phyloP scores from a whole-genome alignment of 163 green algal species.

The Scenedesmus sp. region DNA sequence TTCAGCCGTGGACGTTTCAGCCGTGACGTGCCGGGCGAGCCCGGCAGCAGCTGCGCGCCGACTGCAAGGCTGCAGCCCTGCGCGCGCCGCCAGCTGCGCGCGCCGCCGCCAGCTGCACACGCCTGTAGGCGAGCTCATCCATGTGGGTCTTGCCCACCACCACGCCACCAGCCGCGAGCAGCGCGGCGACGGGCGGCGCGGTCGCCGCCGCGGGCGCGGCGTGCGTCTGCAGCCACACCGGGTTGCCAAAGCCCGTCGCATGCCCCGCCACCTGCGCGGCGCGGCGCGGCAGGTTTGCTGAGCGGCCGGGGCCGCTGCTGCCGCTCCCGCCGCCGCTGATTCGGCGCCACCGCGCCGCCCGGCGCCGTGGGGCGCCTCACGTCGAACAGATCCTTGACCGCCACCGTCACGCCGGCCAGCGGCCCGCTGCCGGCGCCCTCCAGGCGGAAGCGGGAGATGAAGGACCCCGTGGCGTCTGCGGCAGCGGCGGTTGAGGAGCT shows the following conservation, averaged over 20 bases:
- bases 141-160: constrained; percentile 82
- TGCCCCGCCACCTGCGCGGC: constrained; percentile 64
- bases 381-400: constrained; percentile 89
- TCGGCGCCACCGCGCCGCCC: too few species aligned
- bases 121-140: constrained; percentile 89
- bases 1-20: too few species aligned
- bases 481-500: too few species aligned
- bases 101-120: too few species aligned
- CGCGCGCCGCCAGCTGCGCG: too few species aligned
- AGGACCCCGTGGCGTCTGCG: constrained; percentile 14
- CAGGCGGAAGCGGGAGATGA: constrained; percentile 33
- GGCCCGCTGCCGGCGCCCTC: constrained; percentile 30
- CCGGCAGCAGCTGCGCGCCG: too few species aligned
- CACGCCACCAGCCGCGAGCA: constrained; percentile 65
- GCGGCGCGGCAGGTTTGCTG: too few species aligned
- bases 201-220: constrained; percentile 55
- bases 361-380: too few species aligned
- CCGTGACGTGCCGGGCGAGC: too few species aligned
- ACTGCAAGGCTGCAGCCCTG: too few species aligned
- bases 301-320: too few species aligned
- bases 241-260: constrained; percentile 85
- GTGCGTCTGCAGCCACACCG: constrained; percentile 83
- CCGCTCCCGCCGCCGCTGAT: too few species aligned
- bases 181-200: constrained; percentile 69
- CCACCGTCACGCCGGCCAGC: constrained; percentile 75